Evolutionary conservation across 2,329 filamentous ascomycete genomes (phyloP).

Genomic region (Paecilomyces sp.): DNA sequence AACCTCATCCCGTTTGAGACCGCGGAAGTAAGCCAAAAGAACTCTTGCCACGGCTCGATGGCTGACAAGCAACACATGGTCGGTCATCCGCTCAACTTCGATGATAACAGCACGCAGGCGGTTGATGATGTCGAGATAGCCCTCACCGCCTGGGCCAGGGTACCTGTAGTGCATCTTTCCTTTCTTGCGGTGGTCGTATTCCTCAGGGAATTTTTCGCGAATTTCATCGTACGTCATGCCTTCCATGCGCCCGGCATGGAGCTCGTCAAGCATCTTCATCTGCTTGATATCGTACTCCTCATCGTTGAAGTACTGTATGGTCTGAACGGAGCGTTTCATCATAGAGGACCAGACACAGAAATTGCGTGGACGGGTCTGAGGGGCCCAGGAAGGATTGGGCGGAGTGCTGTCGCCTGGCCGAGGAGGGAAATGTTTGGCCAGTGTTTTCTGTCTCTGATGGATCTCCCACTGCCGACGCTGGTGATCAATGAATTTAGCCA

Average conservation of each 20-base stretch:
- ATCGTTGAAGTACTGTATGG: slow-evolving; percentile 85
- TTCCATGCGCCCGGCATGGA: slow-evolving; percentile 88
- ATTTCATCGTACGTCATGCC: slow-evolving; percentile 94
- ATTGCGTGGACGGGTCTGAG: slow-evolving; percentile 61
- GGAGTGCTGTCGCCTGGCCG: slow-evolving; percentile 86
- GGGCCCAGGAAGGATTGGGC: slow-evolving; percentile 73
- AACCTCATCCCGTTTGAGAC: slow-evolving; percentile 81
- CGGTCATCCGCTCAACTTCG: slow-evolving; percentile 93
- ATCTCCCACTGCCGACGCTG: slow-evolving; percentile 77
- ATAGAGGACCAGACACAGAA: slow-evolving; percentile 99
- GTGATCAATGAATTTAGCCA: slow-evolving; percentile 75
- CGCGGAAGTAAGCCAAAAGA: slow-evolving; percentile 92
- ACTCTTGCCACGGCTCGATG: slow-evolving; percentile 90
- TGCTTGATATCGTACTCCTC: slow-evolving; percentile 96
- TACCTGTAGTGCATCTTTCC: slow-evolving; percentile 97
- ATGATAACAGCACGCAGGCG: slow-evolving; percentile 91
- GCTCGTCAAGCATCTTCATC: slow-evolving; percentile 95
- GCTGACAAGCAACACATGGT: slow-evolving; percentile 86
- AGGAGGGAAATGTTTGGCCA: slow-evolving; percentile 77
- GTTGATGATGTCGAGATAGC: slow-evolving; percentile 95
- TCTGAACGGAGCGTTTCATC: slow-evolving; percentile 83
- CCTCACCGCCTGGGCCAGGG: slow-evolving; percentile 89
- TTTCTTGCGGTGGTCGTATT: slow-evolving; percentile 69
- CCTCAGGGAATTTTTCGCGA: slow-evolving; percentile 65
- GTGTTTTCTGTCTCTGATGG: slow-evolving; percentile 70